Evolutionary conservation across 768 basidiomycete species (phyloP).

Genomic region (Lactifluus volemus): DNA sequence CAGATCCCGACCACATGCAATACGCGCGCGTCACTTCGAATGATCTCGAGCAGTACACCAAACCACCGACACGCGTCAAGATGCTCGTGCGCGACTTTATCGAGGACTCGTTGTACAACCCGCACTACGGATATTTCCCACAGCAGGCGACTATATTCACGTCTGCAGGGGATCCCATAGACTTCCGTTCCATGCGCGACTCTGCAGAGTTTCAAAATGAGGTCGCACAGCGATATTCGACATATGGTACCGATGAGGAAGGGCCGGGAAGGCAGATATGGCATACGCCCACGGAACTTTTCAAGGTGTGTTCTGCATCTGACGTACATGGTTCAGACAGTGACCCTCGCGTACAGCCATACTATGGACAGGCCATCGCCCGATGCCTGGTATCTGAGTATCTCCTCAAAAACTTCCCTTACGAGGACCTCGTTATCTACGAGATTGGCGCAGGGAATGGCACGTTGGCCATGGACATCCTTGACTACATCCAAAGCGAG

Average conservation of each 20-base stretch:
- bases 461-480: constrained; percentile 82
- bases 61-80: constrained; percentile 73
- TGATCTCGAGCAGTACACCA: constrained; percentile 43
- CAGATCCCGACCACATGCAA: constrained; percentile 37
- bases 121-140: constrained; percentile 94
- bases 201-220: constrained; percentile 71
- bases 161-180: constrained; percentile 46
- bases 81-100: constrained; percentile 97
- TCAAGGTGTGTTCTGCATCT: constrained; percentile 58
- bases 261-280: constrained; percentile 87
- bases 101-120: constrained; percentile 95
- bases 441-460: constrained; percentile 99
- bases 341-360: constrained; percentile 50
- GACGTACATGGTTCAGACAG: constrained; percentile 1
- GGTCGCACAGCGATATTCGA: constrained; percentile 67
- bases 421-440: constrained; percentile 92
- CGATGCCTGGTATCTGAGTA: constrained; percentile 87
- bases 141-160: constrained; percentile 88
- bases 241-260: constrained; percentile 54
- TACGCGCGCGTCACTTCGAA: constrained; percentile 63
- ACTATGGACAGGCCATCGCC: constrained; percentile 87
- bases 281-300: constrained; percentile 97
- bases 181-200: constrained; percentile 62
- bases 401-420: constrained; percentile 90
- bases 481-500: constrained; percentile 65